Conservation (phyloP, 371 early-diverging fungal species). For the Phascolomyces articulosus region DNA sequence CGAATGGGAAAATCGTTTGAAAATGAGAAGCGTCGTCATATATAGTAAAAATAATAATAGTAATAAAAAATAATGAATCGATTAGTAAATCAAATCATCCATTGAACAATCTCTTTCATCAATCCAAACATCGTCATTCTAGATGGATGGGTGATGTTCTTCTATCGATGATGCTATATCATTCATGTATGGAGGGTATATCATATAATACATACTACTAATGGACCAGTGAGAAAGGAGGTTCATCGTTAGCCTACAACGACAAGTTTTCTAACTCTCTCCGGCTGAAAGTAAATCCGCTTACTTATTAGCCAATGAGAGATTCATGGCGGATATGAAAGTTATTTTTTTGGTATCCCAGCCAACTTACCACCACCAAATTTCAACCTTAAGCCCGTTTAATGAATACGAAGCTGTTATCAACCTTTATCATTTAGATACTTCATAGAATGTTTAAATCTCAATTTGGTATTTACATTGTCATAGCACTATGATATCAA, state of each 20-base stretch:
- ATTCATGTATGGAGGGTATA: too few species aligned
- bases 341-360: too few species aligned
- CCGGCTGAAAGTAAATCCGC: slow-evolving; percentile 1
- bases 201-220: neutral
- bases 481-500: too few species aligned
- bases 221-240: slow-evolving; percentile 12
- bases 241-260: slow-evolving; percentile 5
- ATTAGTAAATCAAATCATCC: neutral
- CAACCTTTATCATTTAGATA: too few species aligned
- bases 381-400: too few species aligned
- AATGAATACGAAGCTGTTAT: too few species aligned
- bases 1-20: neutral
- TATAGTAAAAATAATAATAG: neutral
- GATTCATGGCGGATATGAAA: too few species aligned
- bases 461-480: too few species aligned
- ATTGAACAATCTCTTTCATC: slow-evolving; percentile 16
- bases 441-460: too few species aligned
- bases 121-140: slow-evolving; percentile 2
- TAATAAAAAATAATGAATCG: neutral
- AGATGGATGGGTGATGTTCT: slow-evolving; percentile 13
- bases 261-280: neutral
- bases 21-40: slow-evolving; percentile 8
- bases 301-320: neutral
- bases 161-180: too few species aligned
- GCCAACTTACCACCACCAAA: too few species aligned